These are phyloP conservation scores for Colletotrichum sp. DNA, from an alignment of 2,329 filamentous ascomycete genomes.

Conservation along the genomic window DNA sequence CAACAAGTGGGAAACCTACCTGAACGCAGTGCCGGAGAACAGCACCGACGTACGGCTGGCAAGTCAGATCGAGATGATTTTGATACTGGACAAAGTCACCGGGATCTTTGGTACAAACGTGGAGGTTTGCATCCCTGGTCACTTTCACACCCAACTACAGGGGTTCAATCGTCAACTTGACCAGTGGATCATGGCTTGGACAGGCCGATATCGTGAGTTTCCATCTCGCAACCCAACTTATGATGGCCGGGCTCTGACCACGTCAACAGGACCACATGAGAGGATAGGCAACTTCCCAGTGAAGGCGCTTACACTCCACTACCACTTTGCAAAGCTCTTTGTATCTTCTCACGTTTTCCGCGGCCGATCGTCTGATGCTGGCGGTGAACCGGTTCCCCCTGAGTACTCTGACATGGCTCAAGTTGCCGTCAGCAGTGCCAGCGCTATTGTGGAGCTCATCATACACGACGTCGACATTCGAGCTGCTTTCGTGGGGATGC, in stretches of 20 bases:
- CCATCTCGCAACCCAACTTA: neutral
- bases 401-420: neutral
- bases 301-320: neutral
- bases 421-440: neutral
- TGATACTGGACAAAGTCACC: neutral
- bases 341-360: neutral
- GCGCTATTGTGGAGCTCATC: neutral
- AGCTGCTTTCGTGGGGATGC: neutral
- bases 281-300: neutral
- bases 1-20: neutral
- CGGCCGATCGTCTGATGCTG: neutral
- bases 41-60: neutral
- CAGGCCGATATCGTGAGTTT: neutral
- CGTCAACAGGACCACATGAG: neutral
- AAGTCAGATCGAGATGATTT: neutral
- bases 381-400: neutral
- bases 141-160: neutral
- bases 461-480: neutral
- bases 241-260: neutral
- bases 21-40: neutral
- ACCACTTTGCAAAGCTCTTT: neutral
- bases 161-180: neutral
- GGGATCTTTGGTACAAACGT: neutral
- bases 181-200: neutral
- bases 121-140: neutral